Conservation (phyloP, 768 basidiomycete genomes). For the Crepidotus variabilis region DNA sequence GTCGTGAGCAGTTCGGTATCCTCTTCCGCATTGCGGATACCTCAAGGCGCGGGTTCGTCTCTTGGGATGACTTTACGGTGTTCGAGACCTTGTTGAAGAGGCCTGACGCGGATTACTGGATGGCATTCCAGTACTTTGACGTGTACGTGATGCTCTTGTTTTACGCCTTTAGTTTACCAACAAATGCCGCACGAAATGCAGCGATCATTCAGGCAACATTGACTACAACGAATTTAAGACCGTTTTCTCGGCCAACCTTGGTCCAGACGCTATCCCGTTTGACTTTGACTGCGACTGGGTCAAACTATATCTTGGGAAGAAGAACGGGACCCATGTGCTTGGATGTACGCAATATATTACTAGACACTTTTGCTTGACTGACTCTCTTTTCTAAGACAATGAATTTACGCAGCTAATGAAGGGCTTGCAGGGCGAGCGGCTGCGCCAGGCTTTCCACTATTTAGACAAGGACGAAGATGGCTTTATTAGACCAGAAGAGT, state of each 20-base stretch:
- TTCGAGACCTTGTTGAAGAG: slow-evolving; percentile 92
- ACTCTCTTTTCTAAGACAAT: slow-evolving; percentile 51
- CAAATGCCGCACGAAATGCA: slow-evolving; percentile 26
- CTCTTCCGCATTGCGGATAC: slow-evolving; percentile 88
- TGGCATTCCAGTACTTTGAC: slow-evolving; percentile 95
- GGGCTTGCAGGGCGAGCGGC: slow-evolving; percentile 93
- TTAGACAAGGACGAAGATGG: slow-evolving; percentile 90
- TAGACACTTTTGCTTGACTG: background rate
- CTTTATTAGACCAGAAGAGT: slow-evolving; percentile 90
- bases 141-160: slow-evolving; percentile 53
- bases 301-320: slow-evolving; percentile 91
- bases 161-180: background rate
- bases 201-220: slow-evolving; percentile 90
- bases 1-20: slow-evolving; percentile 83
- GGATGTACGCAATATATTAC: slow-evolving; percentile 65
- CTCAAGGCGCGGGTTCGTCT: slow-evolving; percentile 69
- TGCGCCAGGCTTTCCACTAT: slow-evolving; percentile 93
- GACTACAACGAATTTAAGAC: slow-evolving; percentile 93
- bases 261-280: slow-evolving; percentile 83
- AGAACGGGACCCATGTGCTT: slow-evolving; percentile 85
- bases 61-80: slow-evolving; percentile 95
- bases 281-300: slow-evolving; percentile 98
- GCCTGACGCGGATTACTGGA: slow-evolving; percentile 96
- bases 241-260: slow-evolving; percentile 80
- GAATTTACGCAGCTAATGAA: slow-evolving; percentile 99